Conservation (phyloP, 2,329 filamentous ascomycete genomes). For the Blastomyces gilchristii region DNA sequence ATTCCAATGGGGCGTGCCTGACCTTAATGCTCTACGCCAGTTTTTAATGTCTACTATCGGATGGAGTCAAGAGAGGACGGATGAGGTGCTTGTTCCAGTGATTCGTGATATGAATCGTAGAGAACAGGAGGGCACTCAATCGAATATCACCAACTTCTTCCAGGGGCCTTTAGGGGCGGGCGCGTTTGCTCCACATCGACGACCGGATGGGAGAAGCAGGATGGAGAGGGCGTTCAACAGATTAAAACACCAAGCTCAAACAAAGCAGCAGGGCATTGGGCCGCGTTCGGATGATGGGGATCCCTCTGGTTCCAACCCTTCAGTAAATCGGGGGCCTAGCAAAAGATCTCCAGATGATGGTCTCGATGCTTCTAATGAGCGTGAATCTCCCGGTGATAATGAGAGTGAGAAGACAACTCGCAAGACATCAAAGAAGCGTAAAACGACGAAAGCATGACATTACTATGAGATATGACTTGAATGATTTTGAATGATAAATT, state of each 20-base stretch:
- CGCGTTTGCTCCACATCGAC: constrained; percentile 61
- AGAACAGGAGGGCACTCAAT: constrained; percentile 81
- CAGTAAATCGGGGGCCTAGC: constrained; percentile 1
- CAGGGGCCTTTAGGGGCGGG: constrained; percentile 51
- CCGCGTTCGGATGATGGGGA: constrained; percentile 9
- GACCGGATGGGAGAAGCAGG: constrained; percentile 53
- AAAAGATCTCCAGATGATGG: constrained; percentile 1
- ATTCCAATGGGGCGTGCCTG: constrained; percentile 94
- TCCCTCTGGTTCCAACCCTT: constrained; percentile 8
- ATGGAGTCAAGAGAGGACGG: constrained; percentile 82
- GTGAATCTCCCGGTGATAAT: neutral
- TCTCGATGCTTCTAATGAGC: neutral
- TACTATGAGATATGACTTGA: neutral
- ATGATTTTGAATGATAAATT: neutral
- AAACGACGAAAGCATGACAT: neutral
- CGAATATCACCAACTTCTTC: constrained; percentile 92
- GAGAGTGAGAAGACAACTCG: neutral
- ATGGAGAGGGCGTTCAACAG: constrained; percentile 64
- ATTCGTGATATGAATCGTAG: constrained; percentile 90
- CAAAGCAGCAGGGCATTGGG: constrained; percentile 16
- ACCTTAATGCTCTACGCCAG: constrained; percentile 69
- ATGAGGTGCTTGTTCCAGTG: constrained; percentile 91
- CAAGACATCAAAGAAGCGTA: constrained; percentile 4
- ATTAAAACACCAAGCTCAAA: constrained; percentile 48
- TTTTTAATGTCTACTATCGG: constrained; percentile 90